Base-by-base conservation (phyloP, 805 yeast species). In the Kazachstania bromeliacearum region DNA sequence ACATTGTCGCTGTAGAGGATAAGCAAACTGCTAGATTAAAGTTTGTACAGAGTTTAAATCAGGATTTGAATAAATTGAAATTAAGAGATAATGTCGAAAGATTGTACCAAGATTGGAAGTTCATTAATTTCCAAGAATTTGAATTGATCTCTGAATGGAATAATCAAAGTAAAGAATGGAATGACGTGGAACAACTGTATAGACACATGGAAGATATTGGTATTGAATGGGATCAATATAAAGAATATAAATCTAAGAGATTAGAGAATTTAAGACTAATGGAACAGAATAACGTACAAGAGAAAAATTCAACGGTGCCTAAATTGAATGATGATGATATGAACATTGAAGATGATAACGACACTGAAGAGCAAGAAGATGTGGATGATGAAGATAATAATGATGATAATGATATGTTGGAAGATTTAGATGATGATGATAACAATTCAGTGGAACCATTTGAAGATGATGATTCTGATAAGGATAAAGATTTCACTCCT, bases 131-230 rank as follows among this genome's bases (percentile, higher is more conserved):
- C 22, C 64, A 59, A 37, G 63, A 59, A 42, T 57, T 59, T 40
- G 64, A 59, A 41, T 39, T 59, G 28, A 51, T 59, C n/a, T 47
- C 49, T 21, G 60, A 55, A 34, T 59, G 61, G 58, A 55, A 55
- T 36, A 40, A 41, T 31, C 58, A 49, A 39, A 44, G 44, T 21
- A 54, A 51, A 35, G 55, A 53, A 19, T 47, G 50, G 53, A 32
- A 32, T 25, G n/a, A n/a, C n/a, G n/a, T n/a, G n/a, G n/a, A n/a
- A n/a, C n/a, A 15, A 13, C 15, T 9, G 26, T 32, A 16, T 30
- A 25, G 21, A 16, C 4, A 12, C 13, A 10, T 15, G 29, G 28
- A 15, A 19, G 31, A 19, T 19, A 17, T 23, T 10, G 15, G 26
- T 14, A 31, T 25, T 3, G 31, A 34, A 26, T 34, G 36, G 36